phyloP scores from a whole-genome alignment of 169 alveolate species.

The Cryptosporidium ryanae region DNA sequence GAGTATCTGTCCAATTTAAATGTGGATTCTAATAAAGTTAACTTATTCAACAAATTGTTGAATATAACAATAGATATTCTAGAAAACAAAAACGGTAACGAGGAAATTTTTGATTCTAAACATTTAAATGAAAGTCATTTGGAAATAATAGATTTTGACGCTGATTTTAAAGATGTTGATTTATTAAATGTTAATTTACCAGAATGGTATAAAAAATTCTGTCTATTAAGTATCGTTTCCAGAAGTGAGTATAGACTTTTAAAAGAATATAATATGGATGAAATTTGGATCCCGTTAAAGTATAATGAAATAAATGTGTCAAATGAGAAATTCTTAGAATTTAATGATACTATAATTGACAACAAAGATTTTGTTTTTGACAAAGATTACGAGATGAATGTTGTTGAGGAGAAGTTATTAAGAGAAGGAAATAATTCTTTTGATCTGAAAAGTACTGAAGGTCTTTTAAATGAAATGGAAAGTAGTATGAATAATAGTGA shows the following conservation, averaged over 20 bases:
- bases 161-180: too few relatives aligned
- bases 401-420: not conserved
- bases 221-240: not conserved
- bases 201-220: conserved; percentile 53
- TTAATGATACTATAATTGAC: not conserved
- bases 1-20: too few relatives aligned
- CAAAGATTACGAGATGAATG: not conserved
- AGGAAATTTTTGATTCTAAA: too few relatives aligned
- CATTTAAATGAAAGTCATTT: too few relatives aligned
- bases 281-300: conserved; percentile 47
- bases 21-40: too few relatives aligned
- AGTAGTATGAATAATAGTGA: conserved; percentile 9
- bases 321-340: not conserved
- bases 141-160: too few relatives aligned
- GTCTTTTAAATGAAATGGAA: not conserved
- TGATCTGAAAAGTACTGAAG: too few relatives aligned
- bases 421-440: too few relatives aligned
- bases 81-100: too few relatives aligned
- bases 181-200: conserved; percentile 3
- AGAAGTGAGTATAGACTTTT: conserved; percentile 5
- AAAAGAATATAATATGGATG: not conserved
- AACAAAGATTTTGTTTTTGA: not conserved
- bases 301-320: not conserved
- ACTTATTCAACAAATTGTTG: too few relatives aligned
- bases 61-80: too few relatives aligned